A percentile compares a stretch with the other conserved stretches of the same genome.
These are phyloP conservation scores for Yamadazyma sp. DNA, from an alignment of 1,139 yeast species.

Conservation along the genomic window DNA sequence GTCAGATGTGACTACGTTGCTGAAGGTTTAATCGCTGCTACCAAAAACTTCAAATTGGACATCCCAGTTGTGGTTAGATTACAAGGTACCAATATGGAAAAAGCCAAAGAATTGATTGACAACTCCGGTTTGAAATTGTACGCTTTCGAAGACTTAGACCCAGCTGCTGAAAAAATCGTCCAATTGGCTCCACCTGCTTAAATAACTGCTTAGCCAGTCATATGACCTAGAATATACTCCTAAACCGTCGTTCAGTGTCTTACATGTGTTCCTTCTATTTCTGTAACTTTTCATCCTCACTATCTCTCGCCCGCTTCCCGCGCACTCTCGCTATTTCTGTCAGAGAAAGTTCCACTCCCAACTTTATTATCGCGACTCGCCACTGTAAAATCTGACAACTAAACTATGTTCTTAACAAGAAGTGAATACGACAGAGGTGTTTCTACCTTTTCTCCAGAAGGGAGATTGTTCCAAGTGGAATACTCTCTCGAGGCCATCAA, in stretches of 20 bases:
- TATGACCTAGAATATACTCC: neutral
- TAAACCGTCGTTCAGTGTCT: no score
- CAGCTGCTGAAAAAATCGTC: slow-evolving; percentile 96
- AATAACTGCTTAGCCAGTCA: neutral
- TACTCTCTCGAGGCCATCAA: slow-evolving; percentile 97
- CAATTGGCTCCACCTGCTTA: slow-evolving; percentile 49
- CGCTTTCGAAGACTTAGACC: slow-evolving; percentile 90
- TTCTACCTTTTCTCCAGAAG: slow-evolving; percentile 97
- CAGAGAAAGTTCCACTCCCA: neutral
- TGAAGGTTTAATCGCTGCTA: slow-evolving; percentile 90
- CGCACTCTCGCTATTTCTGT: no score
- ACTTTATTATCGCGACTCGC: slow-evolving; percentile 1
- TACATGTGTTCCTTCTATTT: no score
- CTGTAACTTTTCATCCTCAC: no score
- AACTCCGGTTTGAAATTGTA: slow-evolving; percentile 92
- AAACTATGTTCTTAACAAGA: slow-evolving; percentile 88
- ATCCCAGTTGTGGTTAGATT: slow-evolving; percentile 97
- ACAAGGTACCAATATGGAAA: slow-evolving; percentile 94
- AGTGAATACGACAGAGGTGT: slow-evolving; percentile 99
- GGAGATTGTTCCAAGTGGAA: slow-evolving; percentile 97
- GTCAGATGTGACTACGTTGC: slow-evolving; percentile 99
- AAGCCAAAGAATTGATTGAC: slow-evolving; percentile 83
- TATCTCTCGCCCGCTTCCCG: no score
- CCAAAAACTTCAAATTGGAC: slow-evolving; percentile 92
- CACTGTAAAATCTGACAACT: slow-evolving; percentile 2